Conservation (phyloP, 768 basidiomycete species). For the Podaxis sp. region DNA sequence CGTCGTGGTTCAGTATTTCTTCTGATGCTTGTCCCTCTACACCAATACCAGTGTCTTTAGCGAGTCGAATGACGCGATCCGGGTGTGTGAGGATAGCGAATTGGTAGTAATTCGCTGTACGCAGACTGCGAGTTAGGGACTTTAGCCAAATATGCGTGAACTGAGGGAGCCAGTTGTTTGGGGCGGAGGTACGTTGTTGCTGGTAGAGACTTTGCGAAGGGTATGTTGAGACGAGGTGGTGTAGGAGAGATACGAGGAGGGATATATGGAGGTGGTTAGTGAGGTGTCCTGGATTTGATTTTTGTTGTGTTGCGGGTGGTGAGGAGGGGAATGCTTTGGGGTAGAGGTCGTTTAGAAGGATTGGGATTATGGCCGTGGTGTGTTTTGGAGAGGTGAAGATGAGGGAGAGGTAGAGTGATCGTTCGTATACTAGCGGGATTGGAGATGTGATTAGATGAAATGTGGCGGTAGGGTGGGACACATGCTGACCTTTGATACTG, state of each 20-base stretch:
- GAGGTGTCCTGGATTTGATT: slow-evolving; percentile 12
- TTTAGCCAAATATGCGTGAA: slow-evolving; percentile 51
- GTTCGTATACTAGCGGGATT: slow-evolving; percentile 60
- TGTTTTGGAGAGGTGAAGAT: slow-evolving; percentile 64
- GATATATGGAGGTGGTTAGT: slow-evolving; percentile 22
- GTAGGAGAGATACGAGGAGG: slow-evolving; percentile 52
- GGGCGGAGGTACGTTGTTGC: slow-evolving; percentile 43
- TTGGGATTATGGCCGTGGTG: slow-evolving; percentile 59
- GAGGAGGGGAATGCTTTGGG: slow-evolving; percentile 21
- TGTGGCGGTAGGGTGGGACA: neutral
- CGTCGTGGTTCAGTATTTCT: neutral
- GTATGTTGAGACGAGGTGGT: slow-evolving; percentile 56
- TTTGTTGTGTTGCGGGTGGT: neutral
- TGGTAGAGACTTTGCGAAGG: slow-evolving; percentile 65
- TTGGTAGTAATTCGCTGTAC: slow-evolving; percentile 52
- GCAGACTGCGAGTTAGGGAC: slow-evolving; percentile 49
- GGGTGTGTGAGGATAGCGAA: slow-evolving; percentile 46
- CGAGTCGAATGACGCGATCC: slow-evolving; percentile 22
- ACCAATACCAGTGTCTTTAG: slow-evolving; percentile 13
- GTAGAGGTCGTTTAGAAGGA: slow-evolving; percentile 55
- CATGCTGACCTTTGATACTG: slow-evolving; percentile 60
- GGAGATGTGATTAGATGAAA: neutral
- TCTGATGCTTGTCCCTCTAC: neutral
- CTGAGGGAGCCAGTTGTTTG: slow-evolving; percentile 37
- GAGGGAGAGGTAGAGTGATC: slow-evolving; percentile 63